phyloP scores from a whole-genome alignment of 2,329 filamentous ascomycete genomes.

The Periconia digitata region DNA sequence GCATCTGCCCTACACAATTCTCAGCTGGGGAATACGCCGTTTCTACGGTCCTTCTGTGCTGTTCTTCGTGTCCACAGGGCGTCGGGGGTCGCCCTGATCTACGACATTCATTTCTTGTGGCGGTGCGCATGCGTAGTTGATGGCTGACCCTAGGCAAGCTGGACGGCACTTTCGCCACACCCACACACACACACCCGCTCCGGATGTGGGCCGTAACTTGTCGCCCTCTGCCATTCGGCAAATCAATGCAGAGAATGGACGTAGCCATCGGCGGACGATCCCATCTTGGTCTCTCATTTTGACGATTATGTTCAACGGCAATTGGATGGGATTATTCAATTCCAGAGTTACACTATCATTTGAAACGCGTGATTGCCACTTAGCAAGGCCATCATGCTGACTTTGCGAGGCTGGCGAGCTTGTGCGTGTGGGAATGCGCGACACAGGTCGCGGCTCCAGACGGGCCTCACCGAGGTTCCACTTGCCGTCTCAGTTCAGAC shows the following conservation, averaged over 20 bases:
- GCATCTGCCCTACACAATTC: not conserved
- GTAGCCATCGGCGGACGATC: too few relatives aligned
- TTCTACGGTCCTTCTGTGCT: slow-evolving; percentile 17
- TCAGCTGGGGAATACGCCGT: not conserved
- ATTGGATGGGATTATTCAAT: too few relatives aligned
- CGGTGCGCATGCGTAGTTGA: slow-evolving; percentile 21
- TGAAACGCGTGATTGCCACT: not conserved
- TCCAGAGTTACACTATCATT: too few relatives aligned
- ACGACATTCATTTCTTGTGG: slow-evolving; percentile 17
- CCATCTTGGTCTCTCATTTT: not conserved
- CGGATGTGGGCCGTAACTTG: not conserved
- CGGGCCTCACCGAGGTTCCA: slow-evolving; percentile 33
- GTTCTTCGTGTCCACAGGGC: slow-evolving; percentile 5
- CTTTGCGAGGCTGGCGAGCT: slow-evolving; percentile 9
- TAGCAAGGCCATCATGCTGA: not conserved
- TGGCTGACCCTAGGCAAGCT: slow-evolving; percentile 14
- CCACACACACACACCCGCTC: not conserved
- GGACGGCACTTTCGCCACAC: slow-evolving; percentile 9
- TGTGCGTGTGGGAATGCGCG: slow-evolving; percentile 4
- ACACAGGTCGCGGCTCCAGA: slow-evolving; percentile 30
- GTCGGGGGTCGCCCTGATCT: slow-evolving; percentile 6
- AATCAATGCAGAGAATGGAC: too few relatives aligned
- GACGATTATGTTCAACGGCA: not conserved
- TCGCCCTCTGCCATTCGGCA: not conserved
- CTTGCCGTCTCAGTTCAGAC: slow-evolving; percentile 35